Evolutionary conservation across 768 basidiomycete species (phyloP).

Genomic region (Sistotremastrum niveocremeum): DNA sequence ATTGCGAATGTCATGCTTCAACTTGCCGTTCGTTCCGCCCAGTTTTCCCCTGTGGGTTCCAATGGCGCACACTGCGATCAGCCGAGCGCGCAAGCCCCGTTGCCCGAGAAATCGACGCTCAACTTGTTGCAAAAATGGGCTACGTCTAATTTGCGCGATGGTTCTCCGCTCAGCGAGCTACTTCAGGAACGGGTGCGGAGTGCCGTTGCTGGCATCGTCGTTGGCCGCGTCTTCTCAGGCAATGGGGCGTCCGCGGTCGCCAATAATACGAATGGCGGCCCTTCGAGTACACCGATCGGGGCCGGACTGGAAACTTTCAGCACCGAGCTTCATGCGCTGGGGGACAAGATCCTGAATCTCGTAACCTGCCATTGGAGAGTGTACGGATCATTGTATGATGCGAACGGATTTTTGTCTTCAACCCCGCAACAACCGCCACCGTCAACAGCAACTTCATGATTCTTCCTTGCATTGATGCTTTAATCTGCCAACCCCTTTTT

Average conservation of each 20-base stretch:
- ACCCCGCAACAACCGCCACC: too few species aligned
- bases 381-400: constrained; percentile 67
- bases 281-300: constrained; percentile 14
- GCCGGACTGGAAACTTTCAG: constrained; percentile 61
- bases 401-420: constrained; percentile 35
- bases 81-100: constrained; percentile 7
- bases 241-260: constrained; percentile 3
- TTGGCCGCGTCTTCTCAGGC: constrained; percentile 18
- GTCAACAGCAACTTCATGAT: too few species aligned
- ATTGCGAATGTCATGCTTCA: constrained; percentile 64
- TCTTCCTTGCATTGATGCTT: too few species aligned
- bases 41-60: constrained; percentile 1
- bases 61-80: constrained; percentile 2
- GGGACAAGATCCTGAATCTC: constrained; percentile 58
- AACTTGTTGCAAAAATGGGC: constrained; percentile 59
- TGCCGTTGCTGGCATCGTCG: constrained; percentile 46
- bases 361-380: constrained; percentile 63
- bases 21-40: constrained; percentile 40
- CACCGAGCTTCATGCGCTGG: constrained; percentile 55
- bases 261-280: constrained; percentile 10
- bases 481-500: too few species aligned
- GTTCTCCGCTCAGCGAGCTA: constrained; percentile 45
- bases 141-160: constrained; percentile 46
- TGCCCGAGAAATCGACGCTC: constrained; percentile 40
- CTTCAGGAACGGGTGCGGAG: constrained; percentile 51